Base-by-base conservation (phyloP, 2,329 filamentous ascomycete genomes). In the Aspergillus fumigatiaffinis region DNA sequence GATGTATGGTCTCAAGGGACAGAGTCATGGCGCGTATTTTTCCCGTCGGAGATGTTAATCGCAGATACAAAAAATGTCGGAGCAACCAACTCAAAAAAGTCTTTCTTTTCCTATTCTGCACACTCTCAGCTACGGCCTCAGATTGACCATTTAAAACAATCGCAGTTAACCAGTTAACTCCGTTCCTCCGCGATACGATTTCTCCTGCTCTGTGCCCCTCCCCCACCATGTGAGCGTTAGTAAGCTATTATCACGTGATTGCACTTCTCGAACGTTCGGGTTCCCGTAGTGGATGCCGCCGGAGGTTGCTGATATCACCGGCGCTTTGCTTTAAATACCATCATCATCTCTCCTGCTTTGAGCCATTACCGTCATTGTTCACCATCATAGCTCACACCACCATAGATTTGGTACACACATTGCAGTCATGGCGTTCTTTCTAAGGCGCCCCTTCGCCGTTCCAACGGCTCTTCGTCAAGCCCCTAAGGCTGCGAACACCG, bases 361-460 rank as follows among this genome's bases (percentile, higher is more conserved):
- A 28, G n/a, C 6, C 12, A 17, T 35, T 5, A 17, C 32, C 32
- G 25, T 25, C 54, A 52, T 17, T 17, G 47, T 44, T 50, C 53
- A 50, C 28, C 51, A 29, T 50, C 42, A 44, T 54, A 55, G 50
- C 53, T 32, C 51, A 50, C 55, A 49, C 26, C 54, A 26, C 46
- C 55, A 59, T 50, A 48, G 21, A 6, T 23, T 26, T 14, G 44
- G 21, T 21, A 48, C 55, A 47, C 51, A 52, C 63, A 63, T 57
- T 61, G 44, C 63, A 68, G 62, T 56, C 63, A 89, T 89, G 87
- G 83, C 86, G 57, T 87, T 86, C 72, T 74, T 86, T 56, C 77
- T 88, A 63, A 80, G 84, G 70, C 83, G 84, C 63, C 86, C 87
- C 20, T 87, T 89, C 66, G 82, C 84, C 70, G 77, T 89, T 62